phyloP scores from a whole-genome alignment of 768 basidiomycete species.

The Trametes coccinea region DNA sequence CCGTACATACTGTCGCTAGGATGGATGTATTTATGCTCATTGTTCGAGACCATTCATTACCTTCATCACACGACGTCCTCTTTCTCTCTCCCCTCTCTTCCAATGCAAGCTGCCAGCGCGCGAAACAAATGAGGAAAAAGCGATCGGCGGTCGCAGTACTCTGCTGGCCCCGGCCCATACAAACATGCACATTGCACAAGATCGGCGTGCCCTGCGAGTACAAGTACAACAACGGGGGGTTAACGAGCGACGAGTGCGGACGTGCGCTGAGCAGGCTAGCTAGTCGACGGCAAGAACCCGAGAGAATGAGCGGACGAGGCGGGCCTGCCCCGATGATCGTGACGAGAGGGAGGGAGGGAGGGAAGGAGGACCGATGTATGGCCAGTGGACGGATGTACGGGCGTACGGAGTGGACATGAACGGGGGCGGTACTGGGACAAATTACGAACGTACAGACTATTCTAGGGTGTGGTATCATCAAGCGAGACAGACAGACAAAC shows the following conservation, averaged over 20 bases:
- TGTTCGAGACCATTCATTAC: too few species aligned
- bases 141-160: too few species aligned
- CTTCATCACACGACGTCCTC: too few species aligned
- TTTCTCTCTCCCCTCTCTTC: too few species aligned
- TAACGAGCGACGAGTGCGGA: not conserved
- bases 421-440: not conserved
- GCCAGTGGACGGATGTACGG: not conserved
- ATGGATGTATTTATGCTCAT: not conserved
- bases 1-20: not conserved
- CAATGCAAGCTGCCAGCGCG: too few species aligned
- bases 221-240: constrained; percentile 9
- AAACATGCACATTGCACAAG: constrained; percentile 17
- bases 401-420: not conserved
- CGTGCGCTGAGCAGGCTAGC: not conserved
- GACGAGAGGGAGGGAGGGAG: not conserved
- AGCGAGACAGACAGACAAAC: not conserved
- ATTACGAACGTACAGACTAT: not conserved
- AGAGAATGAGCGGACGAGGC: constrained; percentile 1
- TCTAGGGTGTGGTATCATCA: not conserved
- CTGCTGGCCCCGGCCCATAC: constrained; percentile 9
- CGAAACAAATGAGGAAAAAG: too few species aligned
- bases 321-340: not conserved
- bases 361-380: not conserved
- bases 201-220: constrained; percentile 3
- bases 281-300: not conserved